Evolutionary conservation across 2,329 filamentous ascomycete species (phyloP), one percentile per base, ranked within the genome.

Genomic region (Aspergillus transmontanensis): DNA sequence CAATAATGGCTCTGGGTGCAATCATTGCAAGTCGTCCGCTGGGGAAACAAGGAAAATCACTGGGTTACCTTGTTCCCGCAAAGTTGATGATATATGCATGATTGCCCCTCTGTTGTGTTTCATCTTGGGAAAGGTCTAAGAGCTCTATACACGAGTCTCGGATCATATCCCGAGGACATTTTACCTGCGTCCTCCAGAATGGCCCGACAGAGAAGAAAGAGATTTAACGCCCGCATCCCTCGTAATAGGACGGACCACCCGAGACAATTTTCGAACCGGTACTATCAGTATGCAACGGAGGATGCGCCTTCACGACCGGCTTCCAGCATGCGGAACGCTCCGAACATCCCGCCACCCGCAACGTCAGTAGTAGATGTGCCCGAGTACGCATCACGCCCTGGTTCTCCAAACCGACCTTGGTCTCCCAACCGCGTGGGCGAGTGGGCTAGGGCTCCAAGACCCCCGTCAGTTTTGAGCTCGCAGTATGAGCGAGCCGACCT

Each of bases 401-500:
- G 69, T 4, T 83, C 82, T 19, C 81, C 80, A 2, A 75, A 76
- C 21, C 74, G 84, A 59, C 82, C 87, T 1, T 87, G 85, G 78
- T 75, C 86, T 10, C 85, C 86, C 14, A 83, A 84, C 30, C 77
- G 80, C 68, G 80, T 75, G 26, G 82, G 83, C 3, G 91, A 94
- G 64, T 92, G 91, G 78, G 78, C 85, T 32, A 86, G 91, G 58
- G 90, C 91, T 10, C 89, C 92, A 3, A 89, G 90, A 11, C 91
- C 91, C 1, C 87, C 91, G 1, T 79, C 78, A 0, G 73, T 76
- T 1, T 87, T 89, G 0, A 88, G 84, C 68, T 82, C 90, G 28
- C 85, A 88, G 4, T 98, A 95, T 77, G 95, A 98, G 77, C 92
- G 93, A 0, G 85, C 89, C 26, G 94, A 97, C 70, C 80, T 98